Evolutionary conservation across 2,329 filamentous ascomycete species (phyloP), one percentile per base, ranked within the genome.

Genomic region (Rhynchosporium agropyri): DNA sequence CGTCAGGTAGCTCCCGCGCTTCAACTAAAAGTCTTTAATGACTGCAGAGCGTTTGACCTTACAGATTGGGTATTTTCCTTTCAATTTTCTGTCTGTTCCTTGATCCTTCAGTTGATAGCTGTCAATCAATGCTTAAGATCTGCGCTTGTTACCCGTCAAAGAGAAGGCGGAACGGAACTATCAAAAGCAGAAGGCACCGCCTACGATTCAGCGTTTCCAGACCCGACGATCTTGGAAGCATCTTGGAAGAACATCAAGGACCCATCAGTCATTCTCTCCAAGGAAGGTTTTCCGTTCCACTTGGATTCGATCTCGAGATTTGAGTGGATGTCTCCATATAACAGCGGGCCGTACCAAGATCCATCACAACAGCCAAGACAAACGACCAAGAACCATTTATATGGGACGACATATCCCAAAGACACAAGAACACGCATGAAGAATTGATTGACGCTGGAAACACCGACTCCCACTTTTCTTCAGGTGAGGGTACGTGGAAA

Each of bases 241-340:
- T 42, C 36, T 54, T 54, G 51, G 51, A 42, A 28, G 15, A 8
- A 54, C 5, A 10, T 28, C 33, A 33, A 40, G 38, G 33, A 42
- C 15, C 3, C 20, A 28, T 10, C 36, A 3, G 15, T 42, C 9
- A 13, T 54, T 20, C 51, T 26, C 28, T 33, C 13, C 28, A 15
- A 29, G 51, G 51, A 54, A 54, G 51, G 33, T 54, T 42, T 54
- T 20, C 51, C 51, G 51, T 29, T 33, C 49, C 51, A 54, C 51
- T 20, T 54, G 33, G 51, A 42, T 28, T 31, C 13, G 33, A n/a
- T 28, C 5, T 54, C 36, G 12, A 42, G 3, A 40, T 20, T 4
- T 53, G n/a, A 8, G 50, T 53, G 50, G 49, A 53, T 53, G 50
- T 33, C 13, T 20, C 51, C 28, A 15, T 1, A 26, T 6, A 38